These are phyloP conservation scores for Trichoderma sp. DNA, from an alignment of 2,329 filamentous ascomycete species.

Conservation along the genomic window DNA sequence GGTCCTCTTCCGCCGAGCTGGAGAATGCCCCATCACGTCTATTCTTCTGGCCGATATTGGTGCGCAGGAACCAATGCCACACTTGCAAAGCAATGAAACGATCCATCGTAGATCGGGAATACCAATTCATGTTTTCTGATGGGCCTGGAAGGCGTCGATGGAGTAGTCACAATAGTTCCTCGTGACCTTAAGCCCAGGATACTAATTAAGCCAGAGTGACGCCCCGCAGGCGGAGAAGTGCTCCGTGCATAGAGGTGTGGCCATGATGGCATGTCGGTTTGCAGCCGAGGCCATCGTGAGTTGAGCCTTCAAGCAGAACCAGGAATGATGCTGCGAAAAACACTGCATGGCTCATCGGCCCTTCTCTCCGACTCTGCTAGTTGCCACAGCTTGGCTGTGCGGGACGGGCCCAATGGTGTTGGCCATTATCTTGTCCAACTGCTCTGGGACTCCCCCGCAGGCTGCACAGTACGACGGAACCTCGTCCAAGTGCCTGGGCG, in stretches of 20 bases:
- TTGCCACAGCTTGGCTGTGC: slow-evolving; percentile 9
- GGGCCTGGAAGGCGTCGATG: slow-evolving; percentile 7
- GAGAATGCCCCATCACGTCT: background rate
- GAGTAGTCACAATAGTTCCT: slow-evolving; percentile 6
- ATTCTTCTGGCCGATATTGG: background rate
- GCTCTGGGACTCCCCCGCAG: slow-evolving; percentile 1
- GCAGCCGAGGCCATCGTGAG: background rate
- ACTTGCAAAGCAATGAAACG: slow-evolving; percentile 15
- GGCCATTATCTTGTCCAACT: background rate
- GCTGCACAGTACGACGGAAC: background rate
- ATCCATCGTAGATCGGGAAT: slow-evolving; percentile 20
- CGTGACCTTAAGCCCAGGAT: background rate
- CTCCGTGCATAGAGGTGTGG: slow-evolving; percentile 2
- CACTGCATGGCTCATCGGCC: slow-evolving; percentile 17
- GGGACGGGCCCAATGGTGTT: background rate
- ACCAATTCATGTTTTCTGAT: background rate
- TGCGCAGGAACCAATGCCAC: slow-evolving; percentile 16
- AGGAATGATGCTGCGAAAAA: background rate
- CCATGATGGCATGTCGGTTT: background rate
- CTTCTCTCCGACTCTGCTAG: slow-evolving; percentile 10
- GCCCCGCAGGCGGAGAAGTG: background rate
- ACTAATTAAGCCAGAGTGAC: background rate
- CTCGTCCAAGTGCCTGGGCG: slow-evolving; percentile 10
- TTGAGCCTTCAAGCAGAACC: background rate
- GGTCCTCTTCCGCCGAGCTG: background rate